A percentile compares a stretch with the other conserved stretches of the same genome.
phyloP scores from a whole-genome alignment of 345 rosid species.

The Murraya koenigii region DNA sequence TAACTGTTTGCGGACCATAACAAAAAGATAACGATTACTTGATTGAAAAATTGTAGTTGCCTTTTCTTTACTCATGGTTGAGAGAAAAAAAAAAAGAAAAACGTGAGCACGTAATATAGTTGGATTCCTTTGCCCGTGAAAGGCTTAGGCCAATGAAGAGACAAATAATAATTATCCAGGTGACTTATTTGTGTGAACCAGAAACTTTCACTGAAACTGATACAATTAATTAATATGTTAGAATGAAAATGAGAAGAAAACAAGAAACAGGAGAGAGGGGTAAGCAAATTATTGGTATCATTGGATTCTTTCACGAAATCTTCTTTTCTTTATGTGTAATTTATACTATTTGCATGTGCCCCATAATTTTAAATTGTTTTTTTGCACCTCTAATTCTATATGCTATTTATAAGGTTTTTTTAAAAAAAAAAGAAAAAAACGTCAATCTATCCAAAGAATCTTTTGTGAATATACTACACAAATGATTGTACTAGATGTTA shows the following conservation, averaged over 20 bases:
- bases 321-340: neutral
- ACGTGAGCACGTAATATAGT: neutral
- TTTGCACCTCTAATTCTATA: neutral
- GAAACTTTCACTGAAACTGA: neutral
- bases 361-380: neutral
- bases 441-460: neutral
- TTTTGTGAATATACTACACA: neutral
- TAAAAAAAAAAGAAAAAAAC: too few species aligned
- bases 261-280: slow-evolving; percentile 3
- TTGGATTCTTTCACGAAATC: slow-evolving; percentile 1
- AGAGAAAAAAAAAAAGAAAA: slow-evolving; percentile 21
- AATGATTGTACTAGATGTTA: neutral
- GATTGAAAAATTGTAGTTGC: slow-evolving; percentile 4
- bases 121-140: slow-evolving; percentile 27
- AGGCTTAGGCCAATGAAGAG: neutral
- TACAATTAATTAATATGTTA: neutral
- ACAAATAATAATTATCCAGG: neutral
- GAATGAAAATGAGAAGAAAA: neutral
- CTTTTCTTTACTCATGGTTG: slow-evolving; percentile 23
- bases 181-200: neutral
- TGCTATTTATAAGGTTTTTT: neutral
- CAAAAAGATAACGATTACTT: slow-evolving; percentile 14
- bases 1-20: slow-evolving; percentile 17
- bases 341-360: neutral
- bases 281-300: neutral